Base-by-base conservation (phyloP, 2,329 filamentous ascomycete genomes). In the Trichoderma oligosporum region DNA sequence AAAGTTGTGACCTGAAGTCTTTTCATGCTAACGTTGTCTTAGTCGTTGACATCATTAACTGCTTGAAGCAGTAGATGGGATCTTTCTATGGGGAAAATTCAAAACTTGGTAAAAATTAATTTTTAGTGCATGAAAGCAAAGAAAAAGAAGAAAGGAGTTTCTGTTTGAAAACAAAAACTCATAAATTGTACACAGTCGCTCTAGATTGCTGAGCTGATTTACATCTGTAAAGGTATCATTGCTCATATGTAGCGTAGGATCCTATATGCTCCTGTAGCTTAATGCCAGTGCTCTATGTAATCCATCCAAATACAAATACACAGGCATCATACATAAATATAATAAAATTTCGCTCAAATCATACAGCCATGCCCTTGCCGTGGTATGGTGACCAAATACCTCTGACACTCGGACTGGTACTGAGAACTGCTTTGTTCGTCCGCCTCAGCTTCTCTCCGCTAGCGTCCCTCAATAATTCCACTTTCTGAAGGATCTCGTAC, bases 401-500 rank as follows among this genome's bases (percentile, higher is more conserved):
- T 77, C 85, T 81, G 52, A 88, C 84, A 74, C 83, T 85, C 62
- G 81, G 76, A 69, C 82, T 86, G 69, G 81, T 79, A 71, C 83
- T 86, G 61, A 75, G 78, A 49, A 88, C 82, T 8, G 85, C 81
- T 74, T 86, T 87, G 70, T 77, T 83, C 59, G 80, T 77, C 65
- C 73, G 78, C 75, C 76, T 83, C 67, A 89, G 72, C 79, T 88
- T 89, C 73, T 90, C 87, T 59, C 89, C 89, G 64, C 81, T 91
- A 20, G 87, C 83, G 70, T 91, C 84, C 59, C 88, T 80, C 66
- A 94, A 70, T 60, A 91, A 72, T 70, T 88, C 81, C 0, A 82
- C 85, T 79, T 97, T 97, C 69, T 90, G 80, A 56, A 92, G 71
- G 35, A 99, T 87, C 71, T 96, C 87, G 60, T 87, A 82, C 27